phyloP scores from a whole-genome alignment of 306 rosid species.

The Benincasa hispida region DNA sequence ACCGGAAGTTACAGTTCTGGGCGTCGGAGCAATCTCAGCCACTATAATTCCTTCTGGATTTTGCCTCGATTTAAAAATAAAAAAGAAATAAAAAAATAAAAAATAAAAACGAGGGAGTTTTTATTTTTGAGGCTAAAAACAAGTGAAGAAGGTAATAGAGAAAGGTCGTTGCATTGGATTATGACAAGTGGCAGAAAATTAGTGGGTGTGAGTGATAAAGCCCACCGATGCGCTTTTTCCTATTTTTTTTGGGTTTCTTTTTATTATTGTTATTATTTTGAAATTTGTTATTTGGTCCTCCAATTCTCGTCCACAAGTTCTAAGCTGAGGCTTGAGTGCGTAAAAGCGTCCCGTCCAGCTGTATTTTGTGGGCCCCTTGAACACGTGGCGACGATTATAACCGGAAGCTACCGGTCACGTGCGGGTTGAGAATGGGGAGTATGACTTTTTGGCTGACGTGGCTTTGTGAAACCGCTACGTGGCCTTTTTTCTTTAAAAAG shows the following conservation, averaged over 20 bases:
- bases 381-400: slow-evolving; percentile 15
- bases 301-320: slow-evolving; percentile 73
- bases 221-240: slow-evolving; percentile 44
- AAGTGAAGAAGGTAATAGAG: slow-evolving; percentile 5
- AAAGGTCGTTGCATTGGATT: not conserved
- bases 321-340: slow-evolving; percentile 18
- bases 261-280: not conserved
- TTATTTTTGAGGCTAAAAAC: slow-evolving; percentile 37
- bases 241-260: not conserved
- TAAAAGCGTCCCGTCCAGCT: slow-evolving; percentile 48
- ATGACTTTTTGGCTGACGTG: not conserved
- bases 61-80: not conserved
- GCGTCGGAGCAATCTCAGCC: slow-evolving; percentile 70
- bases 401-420: slow-evolving; percentile 18
- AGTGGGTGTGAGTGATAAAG: slow-evolving; percentile 23
- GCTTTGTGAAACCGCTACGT: not conserved
- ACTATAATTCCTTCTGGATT: slow-evolving; percentile 45
- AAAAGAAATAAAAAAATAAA: not conserved
- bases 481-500: not conserved
- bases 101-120: not conserved
- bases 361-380: slow-evolving; percentile 25
- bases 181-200: slow-evolving; percentile 31
- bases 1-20: slow-evolving; percentile 13
- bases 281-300: not conserved
- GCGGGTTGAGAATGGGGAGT: not conserved